Evolutionary conservation across 371 early-diverging fungal genomes (phyloP), one percentile per base, ranked within the genome.

Genomic region (Umbelopsis sp.): DNA sequence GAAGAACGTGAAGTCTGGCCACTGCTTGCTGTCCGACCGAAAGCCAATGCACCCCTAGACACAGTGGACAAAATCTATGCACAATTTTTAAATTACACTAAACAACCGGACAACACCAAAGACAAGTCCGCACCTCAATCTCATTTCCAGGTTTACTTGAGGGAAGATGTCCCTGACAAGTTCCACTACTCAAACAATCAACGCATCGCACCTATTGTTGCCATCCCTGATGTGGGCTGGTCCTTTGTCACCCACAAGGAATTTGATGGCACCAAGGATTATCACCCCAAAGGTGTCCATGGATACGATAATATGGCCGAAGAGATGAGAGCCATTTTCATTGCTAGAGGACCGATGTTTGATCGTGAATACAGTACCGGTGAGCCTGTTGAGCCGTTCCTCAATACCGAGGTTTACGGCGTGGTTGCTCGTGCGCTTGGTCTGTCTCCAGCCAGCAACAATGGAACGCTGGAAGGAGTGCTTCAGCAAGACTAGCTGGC

Each of bases 271-370:
- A 53, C 63, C 25, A 63, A 74, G 29, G 68, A 70, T 8, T 75
- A 76, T 52, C 70, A 73, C 12, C 76, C 81, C 4, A 72, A 78
- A 1, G 97, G 95, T 4, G 85, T 88, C 22, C 97, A 97, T 78
- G 98, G 98, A 2, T 97, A 94, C 76, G 93, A 96, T 73, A 89
- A 92, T 73, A 63, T 84, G 63, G 80, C 85, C 22, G 80, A 79
- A 1, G 90, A 92, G 24, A 97, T 97, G 97, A 86, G 90, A 3
- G 94, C 95, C 14, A 88, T 94, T 25, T 97, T 97, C 72, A 72
- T 96, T 69, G 97, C 94, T 4, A 72, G 75, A 24, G 97, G 97
- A 0, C 96, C 96, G 0, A 83, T 86, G 1, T 89, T 96, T 69
- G 44, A 69, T 12, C 45, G 63, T 10, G 50, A 32, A 3, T 72